phyloP scores from a whole-genome alignment of 2,329 filamentous ascomycete species.

The Shiraia bambusicola region DNA sequence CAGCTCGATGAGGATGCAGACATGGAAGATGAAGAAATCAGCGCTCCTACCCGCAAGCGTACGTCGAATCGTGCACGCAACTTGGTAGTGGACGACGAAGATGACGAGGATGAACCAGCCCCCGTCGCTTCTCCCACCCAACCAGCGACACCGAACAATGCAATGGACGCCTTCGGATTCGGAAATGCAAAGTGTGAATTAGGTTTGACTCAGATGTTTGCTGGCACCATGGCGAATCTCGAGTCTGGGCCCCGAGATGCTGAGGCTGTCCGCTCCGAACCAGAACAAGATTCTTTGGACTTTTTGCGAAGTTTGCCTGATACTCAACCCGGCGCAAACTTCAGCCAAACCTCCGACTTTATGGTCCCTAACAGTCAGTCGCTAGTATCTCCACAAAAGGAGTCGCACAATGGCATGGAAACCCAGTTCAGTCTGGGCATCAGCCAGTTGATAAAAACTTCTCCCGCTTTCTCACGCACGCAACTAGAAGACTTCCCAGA shows the following conservation, averaged over 20 bases:
- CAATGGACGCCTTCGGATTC: slow-evolving; percentile 46
- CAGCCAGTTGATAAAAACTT: slow-evolving; percentile 39
- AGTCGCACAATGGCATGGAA: slow-evolving; percentile 17
- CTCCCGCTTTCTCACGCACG: slow-evolving; percentile 48
- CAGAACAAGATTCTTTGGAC: slow-evolving; percentile 53
- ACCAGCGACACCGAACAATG: slow-evolving; percentile 29
- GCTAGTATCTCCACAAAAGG: slow-evolving; percentile 25
- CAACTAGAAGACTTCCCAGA: slow-evolving; percentile 71
- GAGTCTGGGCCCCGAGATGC: slow-evolving; percentile 44
- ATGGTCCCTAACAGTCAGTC: slow-evolving; percentile 61
- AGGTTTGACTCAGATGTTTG: slow-evolving; percentile 86
- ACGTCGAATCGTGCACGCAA: slow-evolving; percentile 48
- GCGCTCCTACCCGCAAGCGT: slow-evolving; percentile 54
- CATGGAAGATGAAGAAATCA: slow-evolving; percentile 46
- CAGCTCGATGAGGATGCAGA: slow-evolving; percentile 43
- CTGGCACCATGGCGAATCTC: slow-evolving; percentile 77
- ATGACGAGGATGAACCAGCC: slow-evolving; percentile 32
- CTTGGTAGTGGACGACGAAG: slow-evolving; percentile 68
- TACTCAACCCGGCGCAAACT: slow-evolving; percentile 56
- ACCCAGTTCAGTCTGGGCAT: slow-evolving; percentile 38
- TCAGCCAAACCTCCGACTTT: slow-evolving; percentile 62
- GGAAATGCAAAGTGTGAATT: slow-evolving; percentile 50
- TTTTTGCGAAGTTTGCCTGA: slow-evolving; percentile 56
- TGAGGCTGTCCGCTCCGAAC: slow-evolving; percentile 29
- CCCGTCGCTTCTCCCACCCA: slow-evolving; percentile 23